Conservation (phyloP, 176 grass and related monocot species). For the Oryza meyeriana region DNA sequence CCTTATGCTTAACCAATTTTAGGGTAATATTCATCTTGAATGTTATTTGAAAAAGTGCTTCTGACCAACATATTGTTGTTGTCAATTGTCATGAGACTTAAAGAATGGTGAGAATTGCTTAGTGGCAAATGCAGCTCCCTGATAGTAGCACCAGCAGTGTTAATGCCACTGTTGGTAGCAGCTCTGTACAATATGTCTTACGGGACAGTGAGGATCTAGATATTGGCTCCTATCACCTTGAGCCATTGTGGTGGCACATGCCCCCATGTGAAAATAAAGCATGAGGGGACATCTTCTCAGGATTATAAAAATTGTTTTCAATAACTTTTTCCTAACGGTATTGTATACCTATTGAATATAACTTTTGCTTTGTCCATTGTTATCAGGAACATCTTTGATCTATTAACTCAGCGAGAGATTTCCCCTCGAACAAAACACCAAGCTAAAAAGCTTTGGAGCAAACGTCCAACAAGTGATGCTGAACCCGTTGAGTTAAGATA, state of each 20-base stretch:
- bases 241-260: background rate
- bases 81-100: background rate
- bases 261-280: background rate
- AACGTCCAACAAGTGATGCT: conserved; percentile 27
- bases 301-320: background rate
- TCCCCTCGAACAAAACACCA: conserved; percentile 75
- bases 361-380: conserved; percentile 9
- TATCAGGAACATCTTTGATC: conserved; percentile 74
- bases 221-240: too few species aligned
- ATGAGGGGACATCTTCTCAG: background rate
- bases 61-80: conserved; percentile 12
- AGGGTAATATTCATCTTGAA: background rate
- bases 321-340: background rate
- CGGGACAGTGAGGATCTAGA: too few species aligned
- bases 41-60: background rate
- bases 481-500: conserved; percentile 43
- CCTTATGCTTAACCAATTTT: background rate
- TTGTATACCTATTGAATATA: conserved; percentile 31
- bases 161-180: background rate
- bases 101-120: background rate
- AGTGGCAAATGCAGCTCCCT: background rate
- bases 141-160: background rate
- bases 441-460: conserved; percentile 70
- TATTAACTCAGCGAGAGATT: conserved; percentile 82
- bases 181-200: too few species aligned